A percentile compares a stretch with the other conserved stretches of the same genome.
Evolutionary conservation across 225 moss, liverwort and hornwort species (phyloP).

Genomic region (Rhytidiadelphus loreus): DNA sequence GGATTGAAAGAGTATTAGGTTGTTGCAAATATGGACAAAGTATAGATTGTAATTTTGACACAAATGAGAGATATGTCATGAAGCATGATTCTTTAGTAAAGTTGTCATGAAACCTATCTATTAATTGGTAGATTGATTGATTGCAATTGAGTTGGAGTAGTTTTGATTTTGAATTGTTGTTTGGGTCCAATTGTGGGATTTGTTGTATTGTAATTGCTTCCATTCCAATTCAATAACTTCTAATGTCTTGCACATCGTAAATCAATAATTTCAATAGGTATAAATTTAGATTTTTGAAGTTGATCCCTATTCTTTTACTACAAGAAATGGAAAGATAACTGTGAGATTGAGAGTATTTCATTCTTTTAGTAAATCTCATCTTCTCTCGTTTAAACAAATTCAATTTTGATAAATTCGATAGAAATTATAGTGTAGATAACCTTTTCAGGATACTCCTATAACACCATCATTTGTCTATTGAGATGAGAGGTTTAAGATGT

Average conservation of each 20-base stretch:
- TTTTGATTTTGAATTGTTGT: neutral
- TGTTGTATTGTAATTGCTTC: neutral
- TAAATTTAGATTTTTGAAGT: neutral
- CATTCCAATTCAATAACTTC: too few relatives aligned
- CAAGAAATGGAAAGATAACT: neutral
- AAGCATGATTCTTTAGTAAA: neutral
- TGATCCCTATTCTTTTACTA: neutral
- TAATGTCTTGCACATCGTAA: too few relatives aligned
- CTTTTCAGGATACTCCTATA: neutral
- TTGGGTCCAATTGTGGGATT: neutral
- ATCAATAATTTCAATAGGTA: too few relatives aligned
- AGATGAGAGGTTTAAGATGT: too few relatives aligned
- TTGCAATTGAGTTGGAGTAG: neutral
- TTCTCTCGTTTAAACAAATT: too few relatives aligned
- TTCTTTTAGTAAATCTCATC: too few relatives aligned
- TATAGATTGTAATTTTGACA: too few relatives aligned
- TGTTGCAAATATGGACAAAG: too few relatives aligned
- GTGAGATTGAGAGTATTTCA: too few relatives aligned
- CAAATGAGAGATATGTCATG: neutral
- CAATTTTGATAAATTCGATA: too few relatives aligned
- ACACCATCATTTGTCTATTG: too few relatives aligned
- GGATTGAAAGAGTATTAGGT: too few relatives aligned
- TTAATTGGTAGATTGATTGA: neutral
- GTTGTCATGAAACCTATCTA: neutral
- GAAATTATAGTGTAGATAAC: rapidly evolving